Conservation (phyloP, 2,329 filamentous ascomycete genomes). For the Microdochium paspali region DNA sequence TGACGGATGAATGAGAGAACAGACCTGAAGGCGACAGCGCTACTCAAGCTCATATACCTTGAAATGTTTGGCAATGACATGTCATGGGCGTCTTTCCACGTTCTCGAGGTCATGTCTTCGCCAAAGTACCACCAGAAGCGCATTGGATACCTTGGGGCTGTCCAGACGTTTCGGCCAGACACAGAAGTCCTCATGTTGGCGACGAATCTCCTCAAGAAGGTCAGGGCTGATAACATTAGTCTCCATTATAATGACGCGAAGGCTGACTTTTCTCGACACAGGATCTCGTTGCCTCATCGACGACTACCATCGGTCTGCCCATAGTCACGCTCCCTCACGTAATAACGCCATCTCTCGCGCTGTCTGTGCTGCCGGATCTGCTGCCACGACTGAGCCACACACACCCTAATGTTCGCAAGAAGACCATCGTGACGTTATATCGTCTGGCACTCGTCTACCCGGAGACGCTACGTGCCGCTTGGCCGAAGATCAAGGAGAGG, state of each 20-base stretch:
- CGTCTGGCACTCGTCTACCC: conserved; percentile 92
- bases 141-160: conserved; percentile 87
- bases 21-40: conserved; percentile 93
- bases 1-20: neutral
- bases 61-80: conserved; percentile 99
- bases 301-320: conserved; percentile 74
- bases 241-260: neutral
- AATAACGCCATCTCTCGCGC: conserved; percentile 83
- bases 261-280: conserved; percentile 12
- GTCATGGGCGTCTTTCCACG: conserved; percentile 98
- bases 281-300: conserved; percentile 66
- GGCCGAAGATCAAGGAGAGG: conserved; percentile 95
- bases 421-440: conserved; percentile 91
- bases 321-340: conserved; percentile 89
- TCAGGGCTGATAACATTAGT: conserved; percentile 22
- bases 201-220: conserved; percentile 94
- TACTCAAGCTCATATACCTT: conserved; percentile 92
- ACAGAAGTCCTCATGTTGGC: conserved; percentile 97
- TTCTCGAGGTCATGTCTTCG: conserved; percentile 97
- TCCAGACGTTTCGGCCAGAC: conserved; percentile 91
- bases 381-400: conserved; percentile 82
- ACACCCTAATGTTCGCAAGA: conserved; percentile 79
- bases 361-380: conserved; percentile 80
- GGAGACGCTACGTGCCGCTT: conserved; percentile 82
- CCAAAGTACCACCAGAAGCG: conserved; percentile 91